Conservation (phyloP, 306 rosid species). For the Myrica gale region DNA sequence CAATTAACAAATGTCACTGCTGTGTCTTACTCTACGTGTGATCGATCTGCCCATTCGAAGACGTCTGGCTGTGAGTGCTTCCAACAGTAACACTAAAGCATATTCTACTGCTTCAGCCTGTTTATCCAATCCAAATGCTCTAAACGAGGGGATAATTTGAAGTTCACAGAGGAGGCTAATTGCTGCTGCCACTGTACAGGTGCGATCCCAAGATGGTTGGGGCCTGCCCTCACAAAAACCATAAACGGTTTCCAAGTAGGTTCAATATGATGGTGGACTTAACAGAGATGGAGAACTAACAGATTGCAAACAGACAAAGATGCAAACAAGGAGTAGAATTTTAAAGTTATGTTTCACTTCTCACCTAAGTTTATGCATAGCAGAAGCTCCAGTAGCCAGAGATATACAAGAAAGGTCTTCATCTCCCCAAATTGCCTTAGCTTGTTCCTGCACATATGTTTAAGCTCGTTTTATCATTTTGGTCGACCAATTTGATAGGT, state of each 20-base stretch:
- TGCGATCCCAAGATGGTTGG: conserved; percentile 97
- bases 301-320: background rate
- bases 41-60: conserved; percentile 96
- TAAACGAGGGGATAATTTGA: conserved; percentile 58
- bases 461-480: background rate
- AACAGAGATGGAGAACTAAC: conserved; percentile 9
- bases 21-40: conserved; percentile 67
- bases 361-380: conserved; percentile 94
- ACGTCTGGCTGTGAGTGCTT: conserved; percentile 73
- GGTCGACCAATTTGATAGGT: background rate
- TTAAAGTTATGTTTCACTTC: conserved; percentile 24
- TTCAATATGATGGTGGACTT: background rate
- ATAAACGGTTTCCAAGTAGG: conserved; percentile 20
- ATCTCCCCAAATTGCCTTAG: conserved; percentile 71
- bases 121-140: conserved; percentile 49
- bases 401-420: conserved; percentile 77
- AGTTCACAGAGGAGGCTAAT: conserved; percentile 73
- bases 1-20: conserved; percentile 41
- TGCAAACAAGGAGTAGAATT: background rate
- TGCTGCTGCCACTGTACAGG: conserved; percentile 92
- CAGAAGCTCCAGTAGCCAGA: conserved; percentile 68
- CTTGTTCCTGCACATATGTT: conserved; percentile 47
- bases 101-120: conserved; percentile 70
- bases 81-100: conserved; percentile 55
- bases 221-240: conserved; percentile 53